Evolutionary conservation across 768 basidiomycete genomes (phyloP).

Genomic region (Kwoniella botswanensis): DNA sequence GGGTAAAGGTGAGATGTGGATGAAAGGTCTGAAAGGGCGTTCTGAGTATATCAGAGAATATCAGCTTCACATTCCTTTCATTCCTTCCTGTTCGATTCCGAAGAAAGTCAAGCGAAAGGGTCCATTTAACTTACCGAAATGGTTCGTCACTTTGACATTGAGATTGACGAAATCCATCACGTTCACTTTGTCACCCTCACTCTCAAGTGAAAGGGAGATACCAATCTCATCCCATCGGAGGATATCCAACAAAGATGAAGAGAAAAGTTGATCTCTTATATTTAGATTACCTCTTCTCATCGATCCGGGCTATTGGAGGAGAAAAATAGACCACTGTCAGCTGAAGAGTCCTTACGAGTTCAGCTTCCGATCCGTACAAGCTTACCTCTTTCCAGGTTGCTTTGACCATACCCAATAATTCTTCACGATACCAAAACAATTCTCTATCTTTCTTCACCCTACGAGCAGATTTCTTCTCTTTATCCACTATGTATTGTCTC

Average conservation of each 20-base stretch:
- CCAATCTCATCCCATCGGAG: slow-evolving; percentile 72
- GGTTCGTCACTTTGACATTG: slow-evolving; percentile 35
- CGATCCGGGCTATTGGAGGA: slow-evolving; percentile 70
- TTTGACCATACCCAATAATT: slow-evolving; percentile 71
- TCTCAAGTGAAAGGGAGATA: slow-evolving; percentile 61
- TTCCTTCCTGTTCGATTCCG: not conserved
- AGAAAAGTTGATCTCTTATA: slow-evolving; percentile 76
- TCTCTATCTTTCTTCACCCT: slow-evolving; percentile 74
- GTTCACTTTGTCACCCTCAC: slow-evolving; percentile 12
- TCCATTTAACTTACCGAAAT: slow-evolving; percentile 33
- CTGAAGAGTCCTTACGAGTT: not conserved
- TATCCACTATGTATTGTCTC: slow-evolving; percentile 86
- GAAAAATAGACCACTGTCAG: not conserved
- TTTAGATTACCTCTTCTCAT: slow-evolving; percentile 75
- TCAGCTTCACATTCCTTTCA: not conserved
- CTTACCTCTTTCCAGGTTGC: slow-evolving; percentile 87
- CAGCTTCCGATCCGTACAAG: not conserved
- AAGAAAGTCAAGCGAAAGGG: not conserved
- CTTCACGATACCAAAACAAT: slow-evolving; percentile 95
- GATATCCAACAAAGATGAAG: slow-evolving; percentile 76
- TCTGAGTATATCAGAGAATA: slow-evolving; percentile 19
- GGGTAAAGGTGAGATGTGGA: slow-evolving; percentile 35
- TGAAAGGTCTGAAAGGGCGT: slow-evolving; percentile 29
- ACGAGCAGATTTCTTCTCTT: slow-evolving; percentile 66
- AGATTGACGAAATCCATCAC: slow-evolving; percentile 48